Evolutionary conservation across 2,329 filamentous ascomycete species (phyloP), one percentile per base, ranked within the genome.

Genomic region (Fusarium stilboides): DNA sequence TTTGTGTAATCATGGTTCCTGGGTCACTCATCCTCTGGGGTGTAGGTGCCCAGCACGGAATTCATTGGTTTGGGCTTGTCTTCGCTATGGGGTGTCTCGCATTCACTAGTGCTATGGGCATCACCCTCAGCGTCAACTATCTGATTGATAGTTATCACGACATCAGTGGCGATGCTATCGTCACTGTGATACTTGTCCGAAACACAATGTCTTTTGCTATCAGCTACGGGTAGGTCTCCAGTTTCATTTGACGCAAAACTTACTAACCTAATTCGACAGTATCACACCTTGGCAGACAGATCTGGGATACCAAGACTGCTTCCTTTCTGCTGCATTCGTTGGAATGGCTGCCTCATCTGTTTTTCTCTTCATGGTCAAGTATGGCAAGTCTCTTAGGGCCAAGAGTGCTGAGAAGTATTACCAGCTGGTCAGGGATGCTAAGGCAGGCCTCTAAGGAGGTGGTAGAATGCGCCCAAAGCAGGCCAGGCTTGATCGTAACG

Each of bases 351-450:
- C 80, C 45, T 77, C 80, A 20, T 71, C 81, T 28, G 80, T 79
- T 17, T 79, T 82, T 68, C 74, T 86, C 14, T 44, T 81, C 3
- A 81, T 87, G 69, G 80, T 87, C 13, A 83, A 82, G 55, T 87
- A 77, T 61, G 86, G 86, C 7, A 78, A 78, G 62, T 36, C 39
- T 10, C 46, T 76, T n/a, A 63, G 76, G 15, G 50, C 69, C 26
- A 57, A 43, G 36, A 74, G 68, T 43, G 62, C 68, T 5, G n/a
- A 19, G 7, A 66, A 53, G 34, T 73, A 71, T 33, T 40, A 37
- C 24, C 14, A 60, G 15, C 44, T 71, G 9, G 49, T 47, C 1
- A 47, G 47, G 24, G 44, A 37, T 13, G 57, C 46, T 5, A 37
- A 46, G 8, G 26, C 26, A n/a, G 26, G 1, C 2, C 40, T 46